Conservation (phyloP, 129 eudicot genomes). For the Mikania micrantha region DNA sequence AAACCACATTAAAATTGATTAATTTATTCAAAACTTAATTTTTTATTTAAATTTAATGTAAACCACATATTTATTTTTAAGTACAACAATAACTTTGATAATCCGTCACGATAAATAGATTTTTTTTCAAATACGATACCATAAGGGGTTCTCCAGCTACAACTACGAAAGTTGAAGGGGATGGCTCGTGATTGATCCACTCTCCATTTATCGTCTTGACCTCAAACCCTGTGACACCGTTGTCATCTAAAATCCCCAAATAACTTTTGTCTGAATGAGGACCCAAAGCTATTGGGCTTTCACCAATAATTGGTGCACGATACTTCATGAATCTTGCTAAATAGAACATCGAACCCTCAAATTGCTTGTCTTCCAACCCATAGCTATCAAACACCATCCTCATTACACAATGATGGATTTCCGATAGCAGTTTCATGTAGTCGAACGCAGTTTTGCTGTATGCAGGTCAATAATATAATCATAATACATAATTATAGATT, state of each 20-base stretch:
- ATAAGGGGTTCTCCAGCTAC: slow-evolving; percentile 33
- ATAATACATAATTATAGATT: too few relatives aligned
- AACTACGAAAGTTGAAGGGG: slow-evolving; percentile 24
- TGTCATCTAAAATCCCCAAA: slow-evolving; percentile 23
- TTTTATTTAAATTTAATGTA: too few relatives aligned
- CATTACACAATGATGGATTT: slow-evolving; percentile 17
- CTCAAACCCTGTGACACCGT: slow-evolving; percentile 30
- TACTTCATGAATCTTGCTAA: slow-evolving; percentile 29
- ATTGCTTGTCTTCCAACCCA: slow-evolving; percentile 16
- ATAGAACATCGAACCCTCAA: neutral
- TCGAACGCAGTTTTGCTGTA: slow-evolving; percentile 22
- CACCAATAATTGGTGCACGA: slow-evolving; percentile 5
- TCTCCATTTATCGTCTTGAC: slow-evolving; percentile 30
- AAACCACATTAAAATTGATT: too few relatives aligned
- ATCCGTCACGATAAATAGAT: too few relatives aligned
- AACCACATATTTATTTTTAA: too few relatives aligned
- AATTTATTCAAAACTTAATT: too few relatives aligned
- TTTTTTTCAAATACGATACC: slow-evolving; percentile 15
- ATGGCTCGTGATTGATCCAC: slow-evolving; percentile 27
- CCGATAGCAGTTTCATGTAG: slow-evolving; percentile 24
- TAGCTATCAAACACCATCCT: slow-evolving; percentile 30
- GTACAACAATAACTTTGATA: too few relatives aligned
- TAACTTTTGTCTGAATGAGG: slow-evolving; percentile 30
- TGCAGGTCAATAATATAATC: neutral
- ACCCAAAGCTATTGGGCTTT: slow-evolving; percentile 5